A percentile compares a stretch with the other conserved stretches of the same genome.
Conservation (phyloP, 2,329 filamentous ascomycete genomes). For the Fusarium armeniacum region DNA sequence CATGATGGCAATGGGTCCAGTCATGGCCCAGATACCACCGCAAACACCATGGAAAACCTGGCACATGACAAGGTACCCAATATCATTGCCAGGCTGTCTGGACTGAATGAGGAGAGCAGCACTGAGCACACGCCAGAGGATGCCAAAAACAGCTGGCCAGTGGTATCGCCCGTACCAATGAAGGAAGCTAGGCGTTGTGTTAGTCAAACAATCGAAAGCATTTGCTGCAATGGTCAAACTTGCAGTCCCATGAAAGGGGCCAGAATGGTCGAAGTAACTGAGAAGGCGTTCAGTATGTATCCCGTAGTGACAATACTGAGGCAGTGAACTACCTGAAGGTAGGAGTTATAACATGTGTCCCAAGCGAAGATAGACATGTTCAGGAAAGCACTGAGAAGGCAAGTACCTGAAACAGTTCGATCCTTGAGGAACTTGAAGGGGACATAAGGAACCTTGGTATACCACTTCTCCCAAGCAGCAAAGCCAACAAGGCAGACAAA, state of each 20-base stretch:
- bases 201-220: background rate
- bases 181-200: conserved; percentile 54
- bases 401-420: conserved; percentile 64
- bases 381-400: conserved; percentile 56
- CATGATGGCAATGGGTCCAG: conserved; percentile 50
- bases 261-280: conserved; percentile 63
- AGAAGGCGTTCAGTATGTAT: conserved; percentile 64
- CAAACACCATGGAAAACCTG: conserved; percentile 66
- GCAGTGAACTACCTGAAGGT: conserved; percentile 65
- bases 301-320: conserved; percentile 62
- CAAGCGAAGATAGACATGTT: conserved; percentile 58
- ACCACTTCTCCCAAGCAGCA: conserved; percentile 69
- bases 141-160: conserved; percentile 61
- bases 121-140: conserved; percentile 68
- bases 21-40: conserved; percentile 65
- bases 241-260: conserved; percentile 60
- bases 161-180: conserved; percentile 66
- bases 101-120: conserved; percentile 59
- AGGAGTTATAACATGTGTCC: conserved; percentile 65
- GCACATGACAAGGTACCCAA: conserved; percentile 63
- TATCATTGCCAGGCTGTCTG: conserved; percentile 55
- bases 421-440: conserved; percentile 64
- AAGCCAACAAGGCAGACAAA: conserved; percentile 63
- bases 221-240: background rate
- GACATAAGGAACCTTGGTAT: conserved; percentile 61